Percentiles rank a stretch among this genome's conserved stretches.
These are phyloP conservation scores for Pythium dissotocum DNA, from an alignment of 352 stramenopile species.

Conservation along the genomic window DNA sequence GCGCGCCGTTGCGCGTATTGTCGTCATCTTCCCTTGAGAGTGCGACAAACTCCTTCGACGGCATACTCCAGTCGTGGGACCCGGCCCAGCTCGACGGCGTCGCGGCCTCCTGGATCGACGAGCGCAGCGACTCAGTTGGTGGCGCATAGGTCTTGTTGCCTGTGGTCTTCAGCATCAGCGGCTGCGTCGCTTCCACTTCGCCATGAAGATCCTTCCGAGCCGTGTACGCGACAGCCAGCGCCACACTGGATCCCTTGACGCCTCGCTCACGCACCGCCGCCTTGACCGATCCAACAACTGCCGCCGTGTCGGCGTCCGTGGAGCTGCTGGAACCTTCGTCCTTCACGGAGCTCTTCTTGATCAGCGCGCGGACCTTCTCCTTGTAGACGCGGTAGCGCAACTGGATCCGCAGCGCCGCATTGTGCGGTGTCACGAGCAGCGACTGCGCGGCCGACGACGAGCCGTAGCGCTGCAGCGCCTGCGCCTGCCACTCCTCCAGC, in stretches of 20 bases:
- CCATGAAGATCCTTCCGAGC: conserved; percentile 22
- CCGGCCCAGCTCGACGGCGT: conserved; percentile 2
- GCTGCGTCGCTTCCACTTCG: not conserved
- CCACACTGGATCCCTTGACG: conserved; percentile 60
- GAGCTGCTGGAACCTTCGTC: conserved; percentile 24
- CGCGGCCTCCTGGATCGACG: conserved; percentile 21
- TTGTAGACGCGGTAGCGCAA: conserved; percentile 76
- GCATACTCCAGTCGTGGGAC: conserved; percentile 20
- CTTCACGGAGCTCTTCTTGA: conserved; percentile 55
- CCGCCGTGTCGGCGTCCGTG: conserved; percentile 26
- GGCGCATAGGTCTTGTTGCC: conserved; percentile 1
- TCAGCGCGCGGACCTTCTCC: conserved; percentile 55
- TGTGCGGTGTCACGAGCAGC: conserved; percentile 43
- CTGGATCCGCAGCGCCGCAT: conserved; percentile 62
- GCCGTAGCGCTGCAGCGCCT: conserved; percentile 35
- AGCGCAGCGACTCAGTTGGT: conserved; percentile 5
- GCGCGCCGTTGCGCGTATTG: not conserved
- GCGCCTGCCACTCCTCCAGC: conserved; percentile 43
- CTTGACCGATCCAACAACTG: conserved; percentile 27
- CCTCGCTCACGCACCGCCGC: conserved; percentile 31
- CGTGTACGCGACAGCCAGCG: conserved; percentile 54
- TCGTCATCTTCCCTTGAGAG: conserved; percentile 6
- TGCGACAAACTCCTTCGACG: conserved; percentile 6
- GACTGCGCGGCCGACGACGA: conserved; percentile 14
- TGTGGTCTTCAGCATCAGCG: conserved; percentile 7